These are phyloP conservation scores for Scheffersomyces ergatensis DNA, from an alignment of 805 yeast species.

Conservation along the genomic window DNA sequence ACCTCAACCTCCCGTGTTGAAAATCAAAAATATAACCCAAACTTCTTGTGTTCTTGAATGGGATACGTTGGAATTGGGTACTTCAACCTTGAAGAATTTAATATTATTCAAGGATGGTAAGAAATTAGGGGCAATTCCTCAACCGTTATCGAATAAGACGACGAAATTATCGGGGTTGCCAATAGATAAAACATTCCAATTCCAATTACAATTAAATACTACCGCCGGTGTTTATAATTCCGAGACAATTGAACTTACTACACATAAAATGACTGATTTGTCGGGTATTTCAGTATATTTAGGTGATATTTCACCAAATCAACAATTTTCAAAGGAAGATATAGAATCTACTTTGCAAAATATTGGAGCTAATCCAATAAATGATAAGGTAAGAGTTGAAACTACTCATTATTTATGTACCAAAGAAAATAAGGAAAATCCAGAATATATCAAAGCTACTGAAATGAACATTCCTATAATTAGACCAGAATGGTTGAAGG, in stretches of 20 bases:
- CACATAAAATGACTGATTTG: constrained; percentile 95
- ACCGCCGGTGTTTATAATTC: constrained; percentile 85
- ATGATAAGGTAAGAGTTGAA: constrained; percentile 72
- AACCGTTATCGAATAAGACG: constrained; percentile 71
- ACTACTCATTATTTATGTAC: constrained; percentile 92
- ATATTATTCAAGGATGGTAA: constrained; percentile 72
- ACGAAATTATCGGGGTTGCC: constrained; percentile 91
- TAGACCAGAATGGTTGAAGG: constrained; percentile 95
- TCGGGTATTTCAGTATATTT: constrained; percentile 89
- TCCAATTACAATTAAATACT: constrained; percentile 78
- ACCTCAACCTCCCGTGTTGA: constrained; percentile 71
- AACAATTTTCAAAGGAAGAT: constrained; percentile 46
- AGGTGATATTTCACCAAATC: constrained; percentile 69
- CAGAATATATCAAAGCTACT: constrained; percentile 75
- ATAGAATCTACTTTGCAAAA: constrained; percentile 57
- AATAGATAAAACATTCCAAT: constrained; percentile 75
- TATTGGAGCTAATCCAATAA: constrained; percentile 83
- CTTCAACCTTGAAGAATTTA: constrained; percentile 73
- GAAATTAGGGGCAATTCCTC: constrained; percentile 80
- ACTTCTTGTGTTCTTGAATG: constrained; percentile 93
- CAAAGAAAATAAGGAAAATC: constrained; percentile 54
- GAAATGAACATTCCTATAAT: constrained; percentile 89
- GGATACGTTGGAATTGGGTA: constrained; percentile 84
- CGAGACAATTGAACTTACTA: constrained; percentile 63
- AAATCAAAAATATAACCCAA: constrained; percentile 79